Base-by-base conservation (phyloP, 495 filamentous ascomycete species). In the Hyaloscypha variabilis region DNA sequence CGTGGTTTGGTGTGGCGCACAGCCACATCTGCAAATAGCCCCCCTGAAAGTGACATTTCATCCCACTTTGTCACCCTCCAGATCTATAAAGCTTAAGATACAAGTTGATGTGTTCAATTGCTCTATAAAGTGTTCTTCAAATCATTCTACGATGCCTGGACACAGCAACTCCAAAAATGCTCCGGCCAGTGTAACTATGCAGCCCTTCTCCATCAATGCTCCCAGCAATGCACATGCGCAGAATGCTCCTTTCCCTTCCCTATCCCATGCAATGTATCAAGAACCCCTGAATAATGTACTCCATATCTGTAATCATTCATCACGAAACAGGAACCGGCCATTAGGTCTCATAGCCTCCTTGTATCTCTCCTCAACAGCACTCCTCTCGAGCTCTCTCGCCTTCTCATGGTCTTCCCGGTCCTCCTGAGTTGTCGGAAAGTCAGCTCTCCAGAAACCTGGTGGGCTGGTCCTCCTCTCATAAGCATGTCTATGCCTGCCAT, bases 361-460 rank as follows among this genome's bases (percentile, higher is more conserved):
- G 76, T 89, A 89, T 71, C 93, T 83, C 71, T 93, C 88, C 64
- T 89, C 82, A 4, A 97, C 80, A 67, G 86, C 83, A 50, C 84
- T 76, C 63, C 82, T 79, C 73, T 87, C 87, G 65, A 84, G 72
- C 67, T 76, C 78, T 49, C 78, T 75, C 8, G 88, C 90, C 70
- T 87, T 85, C 71, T 83, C 79, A 55, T 83, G 84, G 66, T 92
- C 85, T 62, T 79, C 73, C 70, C 81, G 79, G 14, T 87, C 71
- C 74, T 96, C 91, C 73, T 96, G 94, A 8, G 94, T 97, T 50
- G 74, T 83, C 13, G 94, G 94, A 76, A 97, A 93, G 63, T 94
- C 94, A 28, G 87, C 83, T 66, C 92, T 83, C 95, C 95, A 99
- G 71, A 90, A 97, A 1, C 93, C 93, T 19, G 91, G 91, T 3